Evolutionary conservation across 2,329 filamentous ascomycete genomes (phyloP).

Genomic region (Fusarium zealandicum): DNA sequence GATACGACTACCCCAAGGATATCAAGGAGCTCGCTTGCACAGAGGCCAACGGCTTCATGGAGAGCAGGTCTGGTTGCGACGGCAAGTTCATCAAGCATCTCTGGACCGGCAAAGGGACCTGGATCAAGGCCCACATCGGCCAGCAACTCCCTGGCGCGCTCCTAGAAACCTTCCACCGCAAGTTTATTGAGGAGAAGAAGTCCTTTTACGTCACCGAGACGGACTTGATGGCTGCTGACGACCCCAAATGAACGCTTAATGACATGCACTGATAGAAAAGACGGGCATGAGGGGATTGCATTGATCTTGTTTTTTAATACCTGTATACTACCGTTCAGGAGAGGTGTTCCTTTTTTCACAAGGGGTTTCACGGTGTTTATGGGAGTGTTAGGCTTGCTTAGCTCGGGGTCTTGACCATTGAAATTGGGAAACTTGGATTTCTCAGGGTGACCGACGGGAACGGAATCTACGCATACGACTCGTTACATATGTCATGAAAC

Average conservation of each 20-base stretch:
- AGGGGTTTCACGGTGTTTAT: conserved; percentile 38
- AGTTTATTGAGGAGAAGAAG: conserved; percentile 46
- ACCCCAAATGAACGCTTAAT: conserved; percentile 34
- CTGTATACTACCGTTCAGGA: conserved; percentile 40
- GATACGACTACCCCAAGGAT: conserved; percentile 52
- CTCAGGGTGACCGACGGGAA: too few relatives aligned
- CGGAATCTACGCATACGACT: conserved; percentile 33
- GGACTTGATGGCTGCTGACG: conserved; percentile 42
- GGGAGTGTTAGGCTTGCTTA: conserved; percentile 37
- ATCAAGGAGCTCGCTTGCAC: conserved; percentile 51
- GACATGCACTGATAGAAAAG: conserved; percentile 30
- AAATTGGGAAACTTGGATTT: conserved; percentile 36
- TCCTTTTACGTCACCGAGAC: conserved; percentile 48
- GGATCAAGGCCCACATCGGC: conserved; percentile 50
- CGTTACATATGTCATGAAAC: conserved; percentile 27
- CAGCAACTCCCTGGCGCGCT: conserved; percentile 48
- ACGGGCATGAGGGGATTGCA: conserved; percentile 30
- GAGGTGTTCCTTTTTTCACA: conserved; percentile 20
- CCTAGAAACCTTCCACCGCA: conserved; percentile 47
- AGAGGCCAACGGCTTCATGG: conserved; percentile 54
- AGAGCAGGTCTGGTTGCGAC: conserved; percentile 48
- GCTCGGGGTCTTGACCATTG: conserved; percentile 16
- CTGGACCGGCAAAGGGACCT: conserved; percentile 52
- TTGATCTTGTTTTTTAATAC: conserved; percentile 41
- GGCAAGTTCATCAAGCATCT: conserved; percentile 54